Evolutionary conservation across 1,139 yeast genomes (phyloP).

Genomic region (Suhomyces kunorum): DNA sequence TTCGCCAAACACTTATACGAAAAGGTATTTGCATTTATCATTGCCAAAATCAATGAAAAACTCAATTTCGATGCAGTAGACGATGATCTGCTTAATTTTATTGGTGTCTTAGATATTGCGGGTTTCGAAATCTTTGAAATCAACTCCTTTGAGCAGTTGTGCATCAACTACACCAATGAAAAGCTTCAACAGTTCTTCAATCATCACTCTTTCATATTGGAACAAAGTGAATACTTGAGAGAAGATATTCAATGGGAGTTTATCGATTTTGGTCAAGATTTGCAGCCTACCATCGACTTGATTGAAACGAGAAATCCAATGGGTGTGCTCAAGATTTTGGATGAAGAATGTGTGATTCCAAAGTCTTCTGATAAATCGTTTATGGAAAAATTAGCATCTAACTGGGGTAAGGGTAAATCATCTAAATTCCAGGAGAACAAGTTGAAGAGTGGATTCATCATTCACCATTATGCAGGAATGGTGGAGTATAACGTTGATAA

Average conservation of each 20-base stretch:
- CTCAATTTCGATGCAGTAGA: conserved; percentile 39
- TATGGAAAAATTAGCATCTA: conserved; percentile 70
- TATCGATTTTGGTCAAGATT: conserved; percentile 94
- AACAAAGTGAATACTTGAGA: conserved; percentile 90
- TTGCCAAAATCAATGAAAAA: conserved; percentile 72
- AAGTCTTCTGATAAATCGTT: conserved; percentile 82
- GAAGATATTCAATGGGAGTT: conserved; percentile 97
- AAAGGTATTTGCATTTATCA: conserved; percentile 75
- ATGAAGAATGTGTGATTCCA: conserved; percentile 96
- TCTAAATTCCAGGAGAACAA: conserved; percentile 72
- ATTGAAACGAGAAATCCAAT: conserved; percentile 77
- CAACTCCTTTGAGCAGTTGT: conserved; percentile 93
- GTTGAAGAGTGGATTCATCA: conserved; percentile 66
- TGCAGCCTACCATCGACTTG: conserved; percentile 91
- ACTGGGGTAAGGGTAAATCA: conserved; percentile 59
- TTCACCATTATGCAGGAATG: conserved; percentile 92
- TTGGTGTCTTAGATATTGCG: conserved; percentile 95
- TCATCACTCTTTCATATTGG: conserved; percentile 95
- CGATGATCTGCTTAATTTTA: conserved; percentile 50
- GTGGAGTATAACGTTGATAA: conserved; percentile 91
- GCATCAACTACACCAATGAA: conserved; percentile 96
- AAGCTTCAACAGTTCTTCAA: conserved; percentile 95
- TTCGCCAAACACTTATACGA: conserved; percentile 87
- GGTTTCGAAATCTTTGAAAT: conserved; percentile 94
- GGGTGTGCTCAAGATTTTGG: conserved; percentile 85